Conservation (phyloP, 2,329 filamentous ascomycete species). For the Colletotrichum spinosum region DNA sequence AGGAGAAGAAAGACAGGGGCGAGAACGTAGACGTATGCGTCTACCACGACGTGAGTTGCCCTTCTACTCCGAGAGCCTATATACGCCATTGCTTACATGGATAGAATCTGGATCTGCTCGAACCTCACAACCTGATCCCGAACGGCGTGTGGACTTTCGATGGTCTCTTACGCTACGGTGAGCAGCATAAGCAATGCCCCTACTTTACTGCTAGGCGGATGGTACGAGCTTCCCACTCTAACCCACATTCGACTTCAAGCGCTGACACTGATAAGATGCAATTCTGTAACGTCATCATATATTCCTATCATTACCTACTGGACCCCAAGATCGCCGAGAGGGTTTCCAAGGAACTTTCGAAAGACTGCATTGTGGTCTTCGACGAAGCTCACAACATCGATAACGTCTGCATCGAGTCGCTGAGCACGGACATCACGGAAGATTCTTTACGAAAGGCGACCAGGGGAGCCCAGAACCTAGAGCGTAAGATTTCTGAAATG, state of each 20-base stretch:
- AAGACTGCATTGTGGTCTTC: constrained; percentile 98
- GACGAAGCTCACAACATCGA: constrained; percentile 99
- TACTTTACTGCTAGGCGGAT: constrained; percentile 97
- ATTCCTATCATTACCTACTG: constrained; percentile 97
- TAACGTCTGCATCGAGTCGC: constrained; percentile 97
- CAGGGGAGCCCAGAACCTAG: constrained; percentile 88
- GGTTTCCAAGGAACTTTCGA: constrained; percentile 94
- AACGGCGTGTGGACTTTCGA: constrained; percentile 97
- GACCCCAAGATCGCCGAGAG: constrained; percentile 98
- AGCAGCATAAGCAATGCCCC: constrained; percentile 95
- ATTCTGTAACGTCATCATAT: constrained; percentile 99
- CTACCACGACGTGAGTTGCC: constrained; percentile 82
- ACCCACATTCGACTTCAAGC: neutral
- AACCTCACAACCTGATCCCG: constrained; percentile 93
- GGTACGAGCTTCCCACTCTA: constrained; percentile 61
- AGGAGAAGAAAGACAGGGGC: constrained; percentile 95
- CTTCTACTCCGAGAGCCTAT: neutral
- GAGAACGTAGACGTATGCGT: constrained; percentile 95
- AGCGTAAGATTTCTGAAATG: constrained; percentile 93
- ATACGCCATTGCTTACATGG: constrained; percentile 25
- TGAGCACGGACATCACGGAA: constrained; percentile 97
- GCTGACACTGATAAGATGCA: constrained; percentile 75
- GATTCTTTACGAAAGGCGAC: constrained; percentile 93
- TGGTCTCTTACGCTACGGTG: constrained; percentile 87
- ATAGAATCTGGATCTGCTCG: constrained; percentile 91